Evolutionary conservation across 106 monocot species (phyloP), one percentile per base, ranked within the genome.

Genomic region (Allium fistulosum): DNA sequence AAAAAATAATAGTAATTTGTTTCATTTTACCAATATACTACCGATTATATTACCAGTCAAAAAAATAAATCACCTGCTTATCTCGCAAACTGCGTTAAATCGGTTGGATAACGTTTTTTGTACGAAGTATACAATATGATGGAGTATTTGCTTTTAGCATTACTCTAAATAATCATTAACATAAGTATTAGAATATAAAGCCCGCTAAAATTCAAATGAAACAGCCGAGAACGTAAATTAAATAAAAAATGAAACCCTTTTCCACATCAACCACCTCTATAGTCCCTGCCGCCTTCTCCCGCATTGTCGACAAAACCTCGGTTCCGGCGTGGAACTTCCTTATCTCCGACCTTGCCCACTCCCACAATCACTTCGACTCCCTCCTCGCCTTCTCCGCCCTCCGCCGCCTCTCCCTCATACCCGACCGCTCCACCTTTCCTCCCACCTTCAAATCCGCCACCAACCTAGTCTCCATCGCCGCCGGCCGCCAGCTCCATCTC

Each of bases 401-500:
- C 61, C 79, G 72, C 50, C 78, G 79, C 59, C 75, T 71, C 26
- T 61, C 56, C 69, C 73, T 83, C 46, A 46, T 22, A 57, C 82
- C 87, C 75, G 77, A 81, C 78, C 82, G 76, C 28, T 85, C 90
- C 68, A 75, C 87, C 68, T 77, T 94, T 67, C 85, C 87, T 28
- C 73, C 75, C 49, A 82, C 87, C 48, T 70, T 90, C 76, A 80
- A 77, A 48, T 80, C 94, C 47, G 82, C 80, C 63, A 80, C 79
- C 65, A 68, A 78, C 26, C 71, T 83, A 58, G 13, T 62, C 52
- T 58, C 58, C 22, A 28, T 49, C 49, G 48, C 37, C 49, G 11
- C 74, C 53, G 90, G 94, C 64, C 69, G 81, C 15, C 90, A 90
- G 76, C 80, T 90, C 63, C 94, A 90, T 45, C 78, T 90, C 57